Evolutionary conservation across 106 monocot species (phyloP).

Genomic region (Platanthera guangdongensis): DNA sequence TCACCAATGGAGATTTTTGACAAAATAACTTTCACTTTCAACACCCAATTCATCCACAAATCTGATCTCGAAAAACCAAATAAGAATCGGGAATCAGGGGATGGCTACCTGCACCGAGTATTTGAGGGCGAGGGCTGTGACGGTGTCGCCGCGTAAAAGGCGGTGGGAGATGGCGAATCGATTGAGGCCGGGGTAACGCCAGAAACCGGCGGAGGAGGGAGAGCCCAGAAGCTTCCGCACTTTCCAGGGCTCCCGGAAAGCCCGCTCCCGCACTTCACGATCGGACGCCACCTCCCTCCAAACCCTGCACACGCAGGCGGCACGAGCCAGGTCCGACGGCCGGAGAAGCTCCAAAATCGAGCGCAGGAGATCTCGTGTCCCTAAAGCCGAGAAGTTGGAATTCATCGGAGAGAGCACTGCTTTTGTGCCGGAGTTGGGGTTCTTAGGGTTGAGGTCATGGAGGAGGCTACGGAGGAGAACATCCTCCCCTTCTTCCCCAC

Average conservation of each 20-base stretch:
- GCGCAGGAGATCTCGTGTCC: conserved; percentile 49
- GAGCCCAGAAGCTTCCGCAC: conserved; percentile 45
- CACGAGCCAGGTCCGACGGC: conserved; percentile 60
- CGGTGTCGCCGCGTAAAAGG: conserved; percentile 50
- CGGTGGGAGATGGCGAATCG: conserved; percentile 83
- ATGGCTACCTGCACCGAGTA: conserved; percentile 75
- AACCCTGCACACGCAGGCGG: conserved; percentile 73
- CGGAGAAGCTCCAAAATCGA: conserved; percentile 50
- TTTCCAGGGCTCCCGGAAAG: conserved; percentile 57
- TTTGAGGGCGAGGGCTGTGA: conserved; percentile 72
- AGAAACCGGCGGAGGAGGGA: conserved; percentile 65
- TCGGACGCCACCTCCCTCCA: conserved; percentile 67
- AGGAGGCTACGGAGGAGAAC: conserved; percentile 5
- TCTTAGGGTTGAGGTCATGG: neutral
- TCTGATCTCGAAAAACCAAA: neutral
- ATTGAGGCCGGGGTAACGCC: conserved; percentile 44
- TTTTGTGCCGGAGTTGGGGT: neutral
- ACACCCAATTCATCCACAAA: neutral
- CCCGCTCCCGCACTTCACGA: conserved; percentile 39
- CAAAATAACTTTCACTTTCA: neutral
- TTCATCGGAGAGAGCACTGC: conserved; percentile 28
- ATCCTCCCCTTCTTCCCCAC: conserved; percentile 1
- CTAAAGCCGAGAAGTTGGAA: conserved; percentile 38
- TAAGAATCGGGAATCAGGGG: neutral
- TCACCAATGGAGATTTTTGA: too few species aligned